phyloP scores from a whole-genome alignment of 2,329 filamentous ascomycete species.

The Ophiostoma angusticollis region DNA sequence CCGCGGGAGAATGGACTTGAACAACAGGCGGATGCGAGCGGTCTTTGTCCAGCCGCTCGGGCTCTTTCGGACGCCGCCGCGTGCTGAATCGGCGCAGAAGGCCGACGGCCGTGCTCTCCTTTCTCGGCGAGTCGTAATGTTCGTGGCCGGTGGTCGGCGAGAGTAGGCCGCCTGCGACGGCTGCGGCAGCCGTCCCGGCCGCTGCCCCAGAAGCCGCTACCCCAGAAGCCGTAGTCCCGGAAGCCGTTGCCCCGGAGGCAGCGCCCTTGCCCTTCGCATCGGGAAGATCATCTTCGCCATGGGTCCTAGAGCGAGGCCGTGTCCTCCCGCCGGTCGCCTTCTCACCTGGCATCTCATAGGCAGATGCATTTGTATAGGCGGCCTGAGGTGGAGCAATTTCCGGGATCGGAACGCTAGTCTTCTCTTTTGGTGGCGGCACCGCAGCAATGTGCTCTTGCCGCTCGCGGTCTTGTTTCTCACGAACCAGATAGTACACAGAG shows the following conservation, averaged over 20 bases:
- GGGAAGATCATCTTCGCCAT: conserved; percentile 82
- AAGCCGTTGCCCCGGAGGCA: no score
- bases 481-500: conserved; percentile 92
- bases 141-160: conserved; percentile 36
- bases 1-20: conserved; percentile 65
- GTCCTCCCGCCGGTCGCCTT: conserved; percentile 73
- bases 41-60: conserved; percentile 47
- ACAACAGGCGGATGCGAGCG: conserved; percentile 60
- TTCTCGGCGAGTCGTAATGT: conserved; percentile 54
- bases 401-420: conserved; percentile 39
- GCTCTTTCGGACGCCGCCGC: conserved; percentile 54
- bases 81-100: conserved; percentile 86
- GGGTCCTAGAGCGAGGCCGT: conserved; percentile 75
- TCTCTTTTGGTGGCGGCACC: conserved; percentile 24
- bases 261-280: conserved; percentile 55
- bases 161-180: conserved; percentile 32
- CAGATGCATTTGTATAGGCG: conserved; percentile 73
- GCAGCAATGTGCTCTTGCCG: conserved; percentile 31
- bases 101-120: conserved; percentile 76
- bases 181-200: neutral
- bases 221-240: neutral
- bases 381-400: conserved; percentile 72
- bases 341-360: conserved; percentile 83
- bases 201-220: neutral
- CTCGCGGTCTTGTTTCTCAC: conserved; percentile 83